A percentile compares a stretch with the other conserved stretches of the same genome.
These are phyloP conservation scores for Karstenula rhodostoma DNA, from an alignment of 2,329 filamentous ascomycete species.

Conservation along the genomic window DNA sequence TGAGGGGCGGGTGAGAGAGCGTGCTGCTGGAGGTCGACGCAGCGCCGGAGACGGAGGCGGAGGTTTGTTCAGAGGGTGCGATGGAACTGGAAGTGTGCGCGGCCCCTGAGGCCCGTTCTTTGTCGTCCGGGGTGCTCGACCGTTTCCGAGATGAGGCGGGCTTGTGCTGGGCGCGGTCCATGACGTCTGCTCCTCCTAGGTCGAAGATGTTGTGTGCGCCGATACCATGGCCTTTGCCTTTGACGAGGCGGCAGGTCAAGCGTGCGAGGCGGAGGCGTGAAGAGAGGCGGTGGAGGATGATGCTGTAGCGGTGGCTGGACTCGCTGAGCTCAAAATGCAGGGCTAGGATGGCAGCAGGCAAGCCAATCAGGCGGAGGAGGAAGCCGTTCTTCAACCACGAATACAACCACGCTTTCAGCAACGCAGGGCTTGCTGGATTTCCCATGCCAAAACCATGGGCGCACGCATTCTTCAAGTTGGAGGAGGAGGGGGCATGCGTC, in stretches of 20 bases:
- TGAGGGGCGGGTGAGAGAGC: conserved; percentile 29
- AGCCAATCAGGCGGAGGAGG: conserved; percentile 35
- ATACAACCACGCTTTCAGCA: conserved; percentile 41
- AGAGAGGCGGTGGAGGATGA: conserved; percentile 47
- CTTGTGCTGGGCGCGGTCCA: conserved; percentile 39
- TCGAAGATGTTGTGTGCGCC: conserved; percentile 31
- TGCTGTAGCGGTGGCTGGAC: conserved; percentile 36
- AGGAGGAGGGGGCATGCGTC: conserved; percentile 11
- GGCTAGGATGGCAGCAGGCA: conserved; percentile 39
- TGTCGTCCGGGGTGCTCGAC: conserved; percentile 37
- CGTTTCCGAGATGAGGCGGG: conserved; percentile 26
- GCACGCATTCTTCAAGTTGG: conserved; percentile 38
- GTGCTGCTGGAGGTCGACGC: conserved; percentile 27
- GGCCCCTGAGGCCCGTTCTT: conserved; percentile 30
- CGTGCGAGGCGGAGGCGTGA: conserved; percentile 37
- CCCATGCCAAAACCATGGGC: conserved; percentile 41
- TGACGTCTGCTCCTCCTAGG: conserved; percentile 34
- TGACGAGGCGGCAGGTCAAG: conserved; percentile 32
- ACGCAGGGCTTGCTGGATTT: conserved; percentile 35
- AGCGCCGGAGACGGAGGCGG: conserved; percentile 21
- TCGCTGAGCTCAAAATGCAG: conserved; percentile 43
- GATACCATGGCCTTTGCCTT: conserved; percentile 30
- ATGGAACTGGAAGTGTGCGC: conserved; percentile 6
- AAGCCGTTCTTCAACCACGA: conserved; percentile 34
- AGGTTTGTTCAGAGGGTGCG: conserved; percentile 20